Conservation (phyloP, 306 rosid genomes). For the Fagus crenata region DNA sequence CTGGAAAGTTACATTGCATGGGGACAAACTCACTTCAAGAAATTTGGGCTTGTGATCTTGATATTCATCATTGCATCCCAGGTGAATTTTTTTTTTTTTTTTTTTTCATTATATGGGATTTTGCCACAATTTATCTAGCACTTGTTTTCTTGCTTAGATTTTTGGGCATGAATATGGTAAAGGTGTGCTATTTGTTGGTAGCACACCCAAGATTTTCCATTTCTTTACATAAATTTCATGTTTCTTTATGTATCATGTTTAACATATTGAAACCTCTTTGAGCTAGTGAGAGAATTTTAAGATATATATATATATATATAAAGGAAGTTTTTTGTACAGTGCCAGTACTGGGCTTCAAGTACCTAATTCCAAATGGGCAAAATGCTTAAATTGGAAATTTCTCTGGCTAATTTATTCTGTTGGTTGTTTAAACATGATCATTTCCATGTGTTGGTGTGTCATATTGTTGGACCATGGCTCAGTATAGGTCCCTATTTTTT, state of each 20-base stretch:
- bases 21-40: conserved; percentile 79
- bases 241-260: not conserved
- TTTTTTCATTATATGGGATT: not conserved
- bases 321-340: not conserved
- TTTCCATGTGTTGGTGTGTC: not conserved
- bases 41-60: conserved; percentile 41
- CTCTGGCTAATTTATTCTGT: not conserved
- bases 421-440: not conserved
- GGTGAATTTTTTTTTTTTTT: conserved; percentile 8
- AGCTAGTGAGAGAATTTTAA: not conserved
- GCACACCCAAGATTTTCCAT: not conserved
- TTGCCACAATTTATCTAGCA: not conserved
- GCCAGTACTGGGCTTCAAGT: not conserved
- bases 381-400: not conserved
- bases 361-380: not conserved
- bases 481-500: too few relatives aligned
- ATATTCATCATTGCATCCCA: conserved; percentile 7
- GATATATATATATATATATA: not conserved
- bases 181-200: not conserved
- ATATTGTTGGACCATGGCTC: not conserved
- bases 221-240: not conserved
- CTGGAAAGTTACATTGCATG: conserved; percentile 79
- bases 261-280: not conserved
- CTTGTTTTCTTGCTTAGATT: not conserved
- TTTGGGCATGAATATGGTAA: not conserved